A percentile compares a stretch with the other conserved stretches of the same genome.
These are phyloP conservation scores for Nakazawaea wyomingensis DNA, from an alignment of 805 yeast species.

Conservation along the genomic window DNA sequence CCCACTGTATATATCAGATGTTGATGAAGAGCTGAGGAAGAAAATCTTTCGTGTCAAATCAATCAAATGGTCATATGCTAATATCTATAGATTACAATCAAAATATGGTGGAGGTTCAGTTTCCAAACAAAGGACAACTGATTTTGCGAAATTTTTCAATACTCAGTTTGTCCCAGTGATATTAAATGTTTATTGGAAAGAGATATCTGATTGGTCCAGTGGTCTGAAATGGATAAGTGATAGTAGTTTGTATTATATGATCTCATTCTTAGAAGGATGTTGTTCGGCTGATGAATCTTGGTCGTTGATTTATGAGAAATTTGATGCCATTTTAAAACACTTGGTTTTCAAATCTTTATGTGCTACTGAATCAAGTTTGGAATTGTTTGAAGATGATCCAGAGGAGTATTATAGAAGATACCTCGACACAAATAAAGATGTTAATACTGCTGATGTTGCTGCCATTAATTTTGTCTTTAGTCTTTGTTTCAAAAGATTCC, in stretches of 20 bases:
- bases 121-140: neutral
- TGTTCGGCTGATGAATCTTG: conserved; percentile 56
- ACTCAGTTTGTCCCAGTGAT: conserved; percentile 67
- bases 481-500: conserved; percentile 30
- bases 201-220: conserved; percentile 67
- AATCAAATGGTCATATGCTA: conserved; percentile 83
- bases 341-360: conserved; percentile 74
- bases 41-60: conserved; percentile 55
- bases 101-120: conserved; percentile 51
- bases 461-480: conserved; percentile 41
- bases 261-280: conserved; percentile 49
- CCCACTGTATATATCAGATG: conserved; percentile 40
- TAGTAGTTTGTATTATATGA: conserved; percentile 55
- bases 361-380: conserved; percentile 62
- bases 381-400: conserved; percentile 80
- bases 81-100: conserved; percentile 59
- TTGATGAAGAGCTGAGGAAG: conserved; percentile 42
- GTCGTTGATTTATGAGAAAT: conserved; percentile 59
- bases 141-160: conserved; percentile 32
- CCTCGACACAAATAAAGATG: conserved; percentile 50
- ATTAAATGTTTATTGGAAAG: conserved; percentile 50
- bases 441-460: conserved; percentile 44
- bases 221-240: conserved; percentile 59
- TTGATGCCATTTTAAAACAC: conserved; percentile 59
- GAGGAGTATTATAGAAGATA: conserved; percentile 77